Conservation (phyloP, 2,329 filamentous ascomycete species). For the Colletotrichum cordylinicola region DNA sequence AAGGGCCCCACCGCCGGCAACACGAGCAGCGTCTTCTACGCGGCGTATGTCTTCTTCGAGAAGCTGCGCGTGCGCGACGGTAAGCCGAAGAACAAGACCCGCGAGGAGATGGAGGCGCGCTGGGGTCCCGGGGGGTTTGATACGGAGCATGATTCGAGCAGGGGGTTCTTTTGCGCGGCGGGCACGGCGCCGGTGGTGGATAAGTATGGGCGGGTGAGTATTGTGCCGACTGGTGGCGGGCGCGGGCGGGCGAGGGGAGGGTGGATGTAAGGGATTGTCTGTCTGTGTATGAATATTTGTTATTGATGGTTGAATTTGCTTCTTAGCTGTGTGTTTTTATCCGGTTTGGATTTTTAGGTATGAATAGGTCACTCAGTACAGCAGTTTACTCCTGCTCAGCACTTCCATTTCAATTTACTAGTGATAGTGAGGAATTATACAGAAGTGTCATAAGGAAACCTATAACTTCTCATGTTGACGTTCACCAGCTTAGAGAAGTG, state of each 20-base stretch:
- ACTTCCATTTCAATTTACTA: too few relatives aligned
- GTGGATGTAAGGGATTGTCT: neutral
- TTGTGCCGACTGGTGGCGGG: neutral
- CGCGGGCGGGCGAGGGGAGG: neutral
- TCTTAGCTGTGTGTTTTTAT: neutral
- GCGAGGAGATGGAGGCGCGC: slow-evolving; percentile 55
- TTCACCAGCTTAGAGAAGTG: too few relatives aligned
- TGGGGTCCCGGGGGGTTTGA: slow-evolving; percentile 32
- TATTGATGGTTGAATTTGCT: too few relatives aligned
- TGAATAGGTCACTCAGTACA: neutral
- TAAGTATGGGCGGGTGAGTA: slow-evolving; percentile 23
- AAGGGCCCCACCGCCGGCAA: slow-evolving; percentile 54
- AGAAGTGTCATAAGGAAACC: too few relatives aligned
- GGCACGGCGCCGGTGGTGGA: slow-evolving; percentile 19
- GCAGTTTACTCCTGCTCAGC: too few relatives aligned
- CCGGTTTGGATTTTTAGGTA: neutral
- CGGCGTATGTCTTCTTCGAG: slow-evolving; percentile 64
- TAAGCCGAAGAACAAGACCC: slow-evolving; percentile 56
- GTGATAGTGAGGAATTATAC: neutral
- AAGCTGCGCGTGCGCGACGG: slow-evolving; percentile 57
- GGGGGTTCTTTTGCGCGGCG: neutral
- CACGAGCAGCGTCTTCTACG: slow-evolving; percentile 55
- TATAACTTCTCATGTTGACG: too few relatives aligned
- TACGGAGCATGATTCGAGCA: neutral
- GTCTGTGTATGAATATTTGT: neutral